Evolutionary conservation across 2,329 filamentous ascomycete genomes (phyloP).

Genomic region (Diaporthe velutina): DNA sequence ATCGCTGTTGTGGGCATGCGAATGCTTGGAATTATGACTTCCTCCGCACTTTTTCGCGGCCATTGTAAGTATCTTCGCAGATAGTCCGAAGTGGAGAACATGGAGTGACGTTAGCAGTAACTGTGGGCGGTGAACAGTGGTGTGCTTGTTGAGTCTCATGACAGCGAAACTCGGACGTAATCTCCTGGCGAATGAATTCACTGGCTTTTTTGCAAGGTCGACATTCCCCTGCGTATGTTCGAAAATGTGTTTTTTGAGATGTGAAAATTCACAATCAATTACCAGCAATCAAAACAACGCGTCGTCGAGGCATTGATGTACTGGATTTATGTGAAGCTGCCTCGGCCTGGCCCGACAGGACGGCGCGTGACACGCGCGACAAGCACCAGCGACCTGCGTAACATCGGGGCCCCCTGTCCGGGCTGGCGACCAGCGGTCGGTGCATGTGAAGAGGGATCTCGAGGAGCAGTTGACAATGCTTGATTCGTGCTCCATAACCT

Average conservation of each 20-base stretch:
- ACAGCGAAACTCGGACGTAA: background rate
- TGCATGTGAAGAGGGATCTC: constrained; percentile 7
- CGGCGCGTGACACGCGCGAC: constrained; percentile 10
- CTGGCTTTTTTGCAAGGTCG: background rate
- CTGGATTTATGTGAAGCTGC: constrained; percentile 1
- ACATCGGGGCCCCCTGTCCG: constrained; percentile 6
- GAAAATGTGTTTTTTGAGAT: background rate
- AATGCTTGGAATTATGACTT: background rate
- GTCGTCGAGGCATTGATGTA: background rate
- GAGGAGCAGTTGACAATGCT: constrained; percentile 1
- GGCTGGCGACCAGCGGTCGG: background rate
- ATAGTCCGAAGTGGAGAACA: background rate
- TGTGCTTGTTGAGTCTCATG: background rate
- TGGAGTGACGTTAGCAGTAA: background rate
- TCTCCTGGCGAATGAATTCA: background rate
- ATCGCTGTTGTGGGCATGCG: background rate
- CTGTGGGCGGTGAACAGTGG: background rate
- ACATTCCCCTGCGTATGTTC: background rate
- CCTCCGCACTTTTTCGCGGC: background rate
- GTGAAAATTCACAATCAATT: background rate
- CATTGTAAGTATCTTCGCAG: background rate
- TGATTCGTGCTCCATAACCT: background rate
- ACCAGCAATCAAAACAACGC: no score
- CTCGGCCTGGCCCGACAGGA: constrained; percentile 13
- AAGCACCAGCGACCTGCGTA: background rate